Conservation (phyloP, 257 asterid genomes). For the Nicotiana otophora region DNA sequence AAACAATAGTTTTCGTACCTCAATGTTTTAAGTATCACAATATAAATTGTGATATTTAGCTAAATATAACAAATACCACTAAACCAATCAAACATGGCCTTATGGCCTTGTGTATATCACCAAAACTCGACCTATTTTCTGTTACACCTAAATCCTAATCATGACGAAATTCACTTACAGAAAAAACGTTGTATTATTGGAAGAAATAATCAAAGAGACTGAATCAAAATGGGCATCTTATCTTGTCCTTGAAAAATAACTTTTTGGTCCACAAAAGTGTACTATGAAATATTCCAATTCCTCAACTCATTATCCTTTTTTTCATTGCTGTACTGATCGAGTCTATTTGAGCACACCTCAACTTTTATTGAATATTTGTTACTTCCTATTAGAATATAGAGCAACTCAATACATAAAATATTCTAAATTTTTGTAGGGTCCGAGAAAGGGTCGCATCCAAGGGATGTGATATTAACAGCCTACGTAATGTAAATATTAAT, state of each 20-base stretch:
- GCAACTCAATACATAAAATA: too few species aligned
- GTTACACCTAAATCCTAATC: neutral
- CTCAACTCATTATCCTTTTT: neutral
- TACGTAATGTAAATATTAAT: too few species aligned
- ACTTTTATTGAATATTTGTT: too few species aligned
- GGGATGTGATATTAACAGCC: too few species aligned
- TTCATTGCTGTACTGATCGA: too few species aligned
- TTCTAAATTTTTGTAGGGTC: accelerated
- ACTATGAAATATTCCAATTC: neutral
- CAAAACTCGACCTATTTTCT: neutral
- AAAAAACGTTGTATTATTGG: neutral
- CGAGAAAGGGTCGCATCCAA: accelerated
- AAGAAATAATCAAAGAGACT: neutral
- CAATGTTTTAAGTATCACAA: too few species aligned
- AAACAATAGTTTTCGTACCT: too few species aligned
- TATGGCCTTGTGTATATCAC: neutral
- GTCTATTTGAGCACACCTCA: too few species aligned
- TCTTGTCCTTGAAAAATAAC: neutral
- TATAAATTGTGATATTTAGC: neutral
- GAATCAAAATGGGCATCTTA: neutral
- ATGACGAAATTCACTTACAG: neutral
- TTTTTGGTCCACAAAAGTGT: neutral
- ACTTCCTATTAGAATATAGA: too few species aligned
- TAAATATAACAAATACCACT: neutral
- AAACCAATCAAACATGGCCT: neutral